Evolutionary conservation across 306 rosid genomes (phyloP).

Genomic region (Prunus dulcis): DNA sequence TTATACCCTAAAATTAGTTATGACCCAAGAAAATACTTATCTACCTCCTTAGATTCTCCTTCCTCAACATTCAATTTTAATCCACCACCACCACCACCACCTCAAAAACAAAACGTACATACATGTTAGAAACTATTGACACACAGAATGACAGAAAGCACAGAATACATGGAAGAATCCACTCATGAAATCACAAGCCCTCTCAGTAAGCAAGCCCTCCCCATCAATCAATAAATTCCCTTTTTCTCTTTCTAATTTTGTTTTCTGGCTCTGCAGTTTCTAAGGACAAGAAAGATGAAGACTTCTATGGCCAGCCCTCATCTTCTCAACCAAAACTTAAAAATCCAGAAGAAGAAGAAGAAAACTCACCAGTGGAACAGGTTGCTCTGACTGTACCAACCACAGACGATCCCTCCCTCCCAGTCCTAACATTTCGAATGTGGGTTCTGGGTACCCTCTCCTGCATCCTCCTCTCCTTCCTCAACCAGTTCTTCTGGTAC

Average conservation of each 20-base stretch:
- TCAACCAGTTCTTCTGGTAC: constrained; percentile 95
- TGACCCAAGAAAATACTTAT: not conserved
- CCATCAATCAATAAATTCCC: not conserved
- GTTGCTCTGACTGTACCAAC: constrained; percentile 83
- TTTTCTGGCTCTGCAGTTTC: constrained; percentile 13
- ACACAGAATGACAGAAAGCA: constrained; percentile 1
- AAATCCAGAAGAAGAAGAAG: constrained; percentile 23
- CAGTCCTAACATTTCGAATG: constrained; percentile 80
- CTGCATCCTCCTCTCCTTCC: constrained; percentile 66
- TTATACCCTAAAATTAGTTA: not conserved
- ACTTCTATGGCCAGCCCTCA: not conserved
- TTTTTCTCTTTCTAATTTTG: not conserved
- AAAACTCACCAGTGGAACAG: constrained; percentile 68
- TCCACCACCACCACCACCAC: not conserved
- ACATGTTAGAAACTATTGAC: not conserved
- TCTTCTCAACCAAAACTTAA: not conserved
- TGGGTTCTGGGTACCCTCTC: constrained; percentile 82
- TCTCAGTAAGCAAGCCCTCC: constrained; percentile 14
- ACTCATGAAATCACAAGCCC: constrained; percentile 26
- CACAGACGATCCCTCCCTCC: constrained; percentile 66
- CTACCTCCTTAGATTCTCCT: not conserved
- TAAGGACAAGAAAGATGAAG: not conserved
- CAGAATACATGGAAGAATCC: constrained; percentile 17
- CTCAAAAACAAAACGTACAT: not conserved
- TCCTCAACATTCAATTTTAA: not conserved